phyloP scores from a whole-genome alignment of 495 filamentous ascomycete genomes.

The Xylaria cubensis region DNA sequence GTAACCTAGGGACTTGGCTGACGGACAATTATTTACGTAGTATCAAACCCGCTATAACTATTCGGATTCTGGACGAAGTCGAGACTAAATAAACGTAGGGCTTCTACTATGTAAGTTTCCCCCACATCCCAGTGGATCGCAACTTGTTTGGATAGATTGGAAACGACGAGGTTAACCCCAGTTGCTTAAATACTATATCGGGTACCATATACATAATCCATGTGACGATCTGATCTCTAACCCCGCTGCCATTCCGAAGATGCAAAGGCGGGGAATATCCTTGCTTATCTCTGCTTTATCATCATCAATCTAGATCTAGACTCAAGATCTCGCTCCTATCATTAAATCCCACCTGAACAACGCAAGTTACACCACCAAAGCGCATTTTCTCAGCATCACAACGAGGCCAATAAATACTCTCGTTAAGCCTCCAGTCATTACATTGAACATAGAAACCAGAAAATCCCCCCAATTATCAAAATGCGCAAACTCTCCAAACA shows the following conservation, averaged over 20 bases:
- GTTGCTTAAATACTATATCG: neutral
- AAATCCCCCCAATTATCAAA: no score
- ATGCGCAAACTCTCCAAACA: constrained; percentile 40
- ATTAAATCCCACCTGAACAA: neutral
- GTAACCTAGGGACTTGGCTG: neutral
- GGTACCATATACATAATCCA: neutral
- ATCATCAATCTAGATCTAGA: neutral
- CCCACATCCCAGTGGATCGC: neutral
- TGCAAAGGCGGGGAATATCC: neutral
- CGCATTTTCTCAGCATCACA: neutral
- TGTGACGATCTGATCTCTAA: neutral
- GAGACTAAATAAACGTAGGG: neutral
- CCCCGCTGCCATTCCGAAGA: neutral
- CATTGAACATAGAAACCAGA: neutral
- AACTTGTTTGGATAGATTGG: neutral
- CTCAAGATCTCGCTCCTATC: no score
- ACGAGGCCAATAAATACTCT: neutral
- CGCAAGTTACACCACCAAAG: neutral
- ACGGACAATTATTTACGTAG: neutral
- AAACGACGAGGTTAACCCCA: no score
- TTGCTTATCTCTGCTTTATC: neutral
- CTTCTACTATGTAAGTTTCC: neutral
- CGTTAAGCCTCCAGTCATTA: neutral
- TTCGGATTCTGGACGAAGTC: neutral
- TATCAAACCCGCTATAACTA: neutral